Conservation (phyloP, 192 early-diverging fungal genomes). For the Coemansia sp. region DNA sequence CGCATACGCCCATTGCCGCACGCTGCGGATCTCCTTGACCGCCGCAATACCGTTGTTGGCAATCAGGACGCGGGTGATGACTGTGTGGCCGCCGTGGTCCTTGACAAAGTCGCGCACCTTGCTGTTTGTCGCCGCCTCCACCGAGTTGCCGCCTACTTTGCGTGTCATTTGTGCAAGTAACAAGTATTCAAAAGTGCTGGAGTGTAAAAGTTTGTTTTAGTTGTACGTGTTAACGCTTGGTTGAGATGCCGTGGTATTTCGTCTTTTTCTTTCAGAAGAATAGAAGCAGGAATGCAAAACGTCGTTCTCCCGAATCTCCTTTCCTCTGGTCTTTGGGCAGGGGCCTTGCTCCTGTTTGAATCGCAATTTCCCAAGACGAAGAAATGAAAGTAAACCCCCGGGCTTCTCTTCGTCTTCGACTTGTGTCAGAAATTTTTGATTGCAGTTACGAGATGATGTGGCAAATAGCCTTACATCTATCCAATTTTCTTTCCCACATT, state of each 20-base stretch:
- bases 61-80: slow-evolving; percentile 94
- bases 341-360: not conserved
- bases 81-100: slow-evolving; percentile 76
- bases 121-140: slow-evolving; percentile 64
- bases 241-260: not conserved
- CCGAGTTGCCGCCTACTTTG: slow-evolving; percentile 69
- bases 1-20: slow-evolving; percentile 98
- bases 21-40: slow-evolving; percentile 97
- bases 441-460: too few relatives aligned
- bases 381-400: not conserved
- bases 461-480: too few relatives aligned
- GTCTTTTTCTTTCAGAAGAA: not conserved
- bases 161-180: slow-evolving; percentile 4
- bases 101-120: slow-evolving; percentile 76
- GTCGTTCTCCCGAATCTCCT: too few relatives aligned
- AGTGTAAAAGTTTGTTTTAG: not conserved
- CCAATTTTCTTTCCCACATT: too few relatives aligned
- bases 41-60: slow-evolving; percentile 99
- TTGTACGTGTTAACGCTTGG: not conserved
- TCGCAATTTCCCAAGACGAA: not conserved
- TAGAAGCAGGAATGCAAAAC: too few relatives aligned
- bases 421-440: too few relatives aligned
- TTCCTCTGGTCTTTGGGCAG: not conserved
- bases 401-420: too few relatives aligned
- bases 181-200: not conserved